phyloP scores from a whole-genome alignment of 2,329 filamentous ascomycete genomes.

The Colletotrichum sp. region DNA sequence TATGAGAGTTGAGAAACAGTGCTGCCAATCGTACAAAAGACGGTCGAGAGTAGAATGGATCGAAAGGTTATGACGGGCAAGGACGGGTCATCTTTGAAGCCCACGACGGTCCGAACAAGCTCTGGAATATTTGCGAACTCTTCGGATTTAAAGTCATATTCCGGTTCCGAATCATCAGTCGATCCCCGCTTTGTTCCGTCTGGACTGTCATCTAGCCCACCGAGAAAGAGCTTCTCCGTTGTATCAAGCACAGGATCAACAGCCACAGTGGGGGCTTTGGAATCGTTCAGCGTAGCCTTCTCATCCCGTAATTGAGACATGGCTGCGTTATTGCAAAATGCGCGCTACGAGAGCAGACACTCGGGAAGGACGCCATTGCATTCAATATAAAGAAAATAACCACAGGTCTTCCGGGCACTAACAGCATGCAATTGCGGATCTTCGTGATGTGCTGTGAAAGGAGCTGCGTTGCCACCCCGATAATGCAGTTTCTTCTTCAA shows the following conservation, averaged over 20 bases:
- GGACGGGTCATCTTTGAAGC: conserved; percentile 59
- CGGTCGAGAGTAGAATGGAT: conserved; percentile 58
- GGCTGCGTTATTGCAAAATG: not conserved
- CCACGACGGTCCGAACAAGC: conserved; percentile 59
- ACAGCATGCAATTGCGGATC: conserved; percentile 17
- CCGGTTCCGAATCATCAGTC: not conserved
- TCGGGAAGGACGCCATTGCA: not conserved
- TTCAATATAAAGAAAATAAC: not conserved
- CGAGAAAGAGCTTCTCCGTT: not conserved
- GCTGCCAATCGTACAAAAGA: conserved; percentile 9
- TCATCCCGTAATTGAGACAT: conserved; percentile 4
- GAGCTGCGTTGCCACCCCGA: not conserved
- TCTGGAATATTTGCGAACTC: conserved; percentile 17
- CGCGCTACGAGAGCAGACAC: not conserved
- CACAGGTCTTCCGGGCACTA: not conserved
- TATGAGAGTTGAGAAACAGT: conserved; percentile 10
- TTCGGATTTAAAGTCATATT: conserved; percentile 15
- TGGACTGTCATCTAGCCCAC: not conserved
- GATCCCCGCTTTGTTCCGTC: not conserved
- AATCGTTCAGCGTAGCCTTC: not conserved
- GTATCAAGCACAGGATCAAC: conserved; percentile 4
- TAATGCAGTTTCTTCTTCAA: not conserved
- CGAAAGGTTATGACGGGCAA: conserved; percentile 64
- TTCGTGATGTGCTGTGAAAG: not conserved
- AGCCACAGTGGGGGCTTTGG: not conserved